These are phyloP conservation scores for Amniculicola lignicola DNA, from an alignment of 495 filamentous ascomycete species.

Conservation along the genomic window DNA sequence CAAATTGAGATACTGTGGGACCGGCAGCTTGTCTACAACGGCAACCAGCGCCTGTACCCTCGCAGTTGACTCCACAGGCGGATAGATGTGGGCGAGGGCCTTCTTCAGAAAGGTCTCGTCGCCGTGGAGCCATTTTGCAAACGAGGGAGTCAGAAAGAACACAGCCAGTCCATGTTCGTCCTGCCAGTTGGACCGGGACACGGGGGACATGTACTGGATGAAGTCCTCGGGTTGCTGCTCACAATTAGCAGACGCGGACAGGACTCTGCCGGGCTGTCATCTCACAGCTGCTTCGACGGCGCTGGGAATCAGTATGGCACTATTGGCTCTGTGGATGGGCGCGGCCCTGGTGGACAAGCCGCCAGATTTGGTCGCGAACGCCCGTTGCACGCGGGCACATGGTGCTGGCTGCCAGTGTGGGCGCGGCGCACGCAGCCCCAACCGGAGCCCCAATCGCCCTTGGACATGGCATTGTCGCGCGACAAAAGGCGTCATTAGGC, in stretches of 20 bases:
- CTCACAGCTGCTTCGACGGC: not conserved
- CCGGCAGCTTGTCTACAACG: conserved; percentile 33
- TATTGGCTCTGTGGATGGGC: not conserved
- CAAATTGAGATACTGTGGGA: conserved; percentile 2
- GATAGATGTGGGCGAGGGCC: conserved; percentile 12
- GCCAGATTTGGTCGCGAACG: not conserved
- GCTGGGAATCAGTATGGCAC: conserved; percentile 25
- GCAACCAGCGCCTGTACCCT: conserved; percentile 24
- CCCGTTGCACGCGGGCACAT: not conserved
- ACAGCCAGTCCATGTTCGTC: conserved; percentile 7
- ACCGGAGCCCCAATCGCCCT: not conserved
- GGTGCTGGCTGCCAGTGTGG: not conserved
- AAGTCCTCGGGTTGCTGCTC: conserved; percentile 23
- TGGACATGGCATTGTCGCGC: conserved; percentile 18
- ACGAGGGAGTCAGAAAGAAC: conserved; percentile 31
- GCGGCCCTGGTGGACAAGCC: not conserved
- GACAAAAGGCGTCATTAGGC: conserved; percentile 17
- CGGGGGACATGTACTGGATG: conserved; percentile 17
- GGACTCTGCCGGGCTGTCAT: not conserved
- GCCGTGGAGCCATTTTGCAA: conserved; percentile 30
- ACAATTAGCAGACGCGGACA: not conserved
- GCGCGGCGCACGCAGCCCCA: not conserved
- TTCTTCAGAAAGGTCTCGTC: conserved; percentile 21
- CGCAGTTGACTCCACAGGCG: not conserved
- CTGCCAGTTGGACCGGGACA: not conserved